These are phyloP conservation scores for Calonectria pteridis DNA, from an alignment of 2,329 filamentous ascomycete species.

Conservation along the genomic window DNA sequence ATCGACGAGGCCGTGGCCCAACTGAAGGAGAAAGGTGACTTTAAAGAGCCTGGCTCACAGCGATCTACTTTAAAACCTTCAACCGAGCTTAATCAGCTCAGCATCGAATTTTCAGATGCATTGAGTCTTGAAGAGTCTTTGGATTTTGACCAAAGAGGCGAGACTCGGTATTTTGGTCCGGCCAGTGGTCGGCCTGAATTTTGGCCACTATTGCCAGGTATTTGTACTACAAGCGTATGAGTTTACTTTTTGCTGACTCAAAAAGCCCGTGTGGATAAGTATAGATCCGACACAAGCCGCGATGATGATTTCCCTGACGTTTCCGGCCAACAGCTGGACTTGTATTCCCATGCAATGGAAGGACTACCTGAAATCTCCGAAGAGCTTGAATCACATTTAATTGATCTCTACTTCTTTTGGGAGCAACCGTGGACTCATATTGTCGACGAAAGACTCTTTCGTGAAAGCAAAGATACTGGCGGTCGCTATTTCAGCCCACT, in stretches of 20 bases:
- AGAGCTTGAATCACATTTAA: slow-evolving; percentile 35
- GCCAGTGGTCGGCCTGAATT: slow-evolving; percentile 52
- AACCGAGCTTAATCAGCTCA: background rate
- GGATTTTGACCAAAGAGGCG: slow-evolving; percentile 51
- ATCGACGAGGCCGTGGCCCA: background rate
- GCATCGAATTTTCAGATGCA: slow-evolving; percentile 30
- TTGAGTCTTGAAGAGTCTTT: slow-evolving; percentile 48
- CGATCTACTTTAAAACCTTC: background rate
- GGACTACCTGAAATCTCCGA: slow-evolving; percentile 40
- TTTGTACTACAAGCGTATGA: background rate
- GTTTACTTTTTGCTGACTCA: background rate
- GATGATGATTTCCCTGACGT: background rate
- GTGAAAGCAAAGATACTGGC: slow-evolving; percentile 41
- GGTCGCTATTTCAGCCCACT: slow-evolving; percentile 49
- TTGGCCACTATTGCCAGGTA: slow-evolving; percentile 6
- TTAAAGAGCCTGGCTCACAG: background rate
- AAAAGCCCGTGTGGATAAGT: background rate
- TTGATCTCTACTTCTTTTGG: slow-evolving; percentile 53
- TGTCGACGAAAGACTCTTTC: slow-evolving; percentile 51
- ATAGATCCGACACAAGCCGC: background rate
- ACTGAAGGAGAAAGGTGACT: background rate
- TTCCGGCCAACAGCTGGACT: background rate
- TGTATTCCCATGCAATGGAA: background rate
- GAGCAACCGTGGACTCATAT: slow-evolving; percentile 53
- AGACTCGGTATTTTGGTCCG: slow-evolving; percentile 52